Base-by-base conservation (phyloP, 2,329 filamentous ascomycete genomes). In the Aschersonia sp. region DNA sequence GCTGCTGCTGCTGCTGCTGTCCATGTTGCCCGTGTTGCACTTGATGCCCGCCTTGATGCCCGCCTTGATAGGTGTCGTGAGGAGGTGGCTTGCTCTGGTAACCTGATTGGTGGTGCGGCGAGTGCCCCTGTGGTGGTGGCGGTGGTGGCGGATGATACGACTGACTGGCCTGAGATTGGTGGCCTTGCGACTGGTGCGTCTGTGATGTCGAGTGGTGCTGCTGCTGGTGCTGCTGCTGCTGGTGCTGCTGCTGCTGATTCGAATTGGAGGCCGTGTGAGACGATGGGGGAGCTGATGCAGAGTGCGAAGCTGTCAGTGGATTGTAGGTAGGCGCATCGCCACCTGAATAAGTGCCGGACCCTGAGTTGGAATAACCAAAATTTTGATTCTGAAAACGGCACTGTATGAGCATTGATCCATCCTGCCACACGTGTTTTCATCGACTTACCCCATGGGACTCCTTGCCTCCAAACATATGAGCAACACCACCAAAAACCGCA, bases 331-430 rank as follows among this genome's bases (percentile, higher is more conserved):
- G 82, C 40, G 80, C 77, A 48, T 75, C 69, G 48, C 79, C 69
- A 49, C 79, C 81, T 50, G 67, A 72, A 60, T 84, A 86, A 39
- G 70, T 69, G 43, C 71, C 60, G 42, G 73, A 67, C 42, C 71
- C 72, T 4, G 69, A 61, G 55, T 74, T 74, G 29, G 76, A 77
- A 60, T 83, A 83, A 32, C 79, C 81, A 58, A 76, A 86, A 57
- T 73, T 76, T 52, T 78, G 71, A 50, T 67, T 66, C 67, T 74
- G 52, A 31, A 51, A 32, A 32, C 11, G 5, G 7, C 9, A 32
- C 22, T 22, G 5, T 14, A 45, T 55, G 45, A 62, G 49, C 22
- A 22, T 22, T 2, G 22, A 22, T 43, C 10, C 6, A 32, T n/a
- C n/a, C 10, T 42, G 10, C 41, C 8, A n/a, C 37, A 37, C 35